Evolutionary conservation across 257 asterid genomes (phyloP), one percentile per base, ranked within the genome.

Genomic region (Buddleja alternifolia): DNA sequence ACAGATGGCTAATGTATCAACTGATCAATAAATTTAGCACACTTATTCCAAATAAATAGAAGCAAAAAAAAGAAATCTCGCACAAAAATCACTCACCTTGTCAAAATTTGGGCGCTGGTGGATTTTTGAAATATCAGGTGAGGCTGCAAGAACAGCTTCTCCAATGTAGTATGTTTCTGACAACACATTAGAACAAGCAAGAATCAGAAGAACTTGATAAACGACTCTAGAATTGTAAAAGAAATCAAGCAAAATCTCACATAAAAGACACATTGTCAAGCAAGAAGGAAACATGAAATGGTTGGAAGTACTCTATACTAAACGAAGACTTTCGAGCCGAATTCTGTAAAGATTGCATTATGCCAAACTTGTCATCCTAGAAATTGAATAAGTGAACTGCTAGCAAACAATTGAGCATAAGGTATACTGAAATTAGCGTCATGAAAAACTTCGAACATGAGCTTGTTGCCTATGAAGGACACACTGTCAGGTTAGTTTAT

Each of bases 161-260:
- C 72, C 85, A 65, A 73, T 48, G 40, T 57, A 75, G 77, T 67
- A 79, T 69, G 82, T 72, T 66, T 77, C 94, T 88, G 86, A 72
- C 10, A 73, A 59, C 74, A 76, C 66, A 58, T 60, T 52, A 67
- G 16, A 71, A 75, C 4, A 51, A 23, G 24, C 15, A 62, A 32
- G 37, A 73, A 42, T 56, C 64, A 36, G 66, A 60, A n/a, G n/a
- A n/a, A n/a, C n/a, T n/a, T n/a, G n/a, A n/a, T n/a, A n/a, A n/a
- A n/a, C n/a, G n/a, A n/a, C n/a, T n/a, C n/a, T n/a, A n/a, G n/a
- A n/a, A n/a, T n/a, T n/a, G 44, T 10, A 25, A 10, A 24, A 37
- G 57, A n/a, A 48, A 58, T 56, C 21, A 58, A 7, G 25, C n/a
- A 17, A 56, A 45, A 47, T 14, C 67, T 57, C 37, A 21, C 37